Percentiles rank a stretch among this genome's conserved stretches.
phyloP scores from a whole-genome alignment of 1,139 yeast genomes.

The Protomyces inouyei region DNA sequence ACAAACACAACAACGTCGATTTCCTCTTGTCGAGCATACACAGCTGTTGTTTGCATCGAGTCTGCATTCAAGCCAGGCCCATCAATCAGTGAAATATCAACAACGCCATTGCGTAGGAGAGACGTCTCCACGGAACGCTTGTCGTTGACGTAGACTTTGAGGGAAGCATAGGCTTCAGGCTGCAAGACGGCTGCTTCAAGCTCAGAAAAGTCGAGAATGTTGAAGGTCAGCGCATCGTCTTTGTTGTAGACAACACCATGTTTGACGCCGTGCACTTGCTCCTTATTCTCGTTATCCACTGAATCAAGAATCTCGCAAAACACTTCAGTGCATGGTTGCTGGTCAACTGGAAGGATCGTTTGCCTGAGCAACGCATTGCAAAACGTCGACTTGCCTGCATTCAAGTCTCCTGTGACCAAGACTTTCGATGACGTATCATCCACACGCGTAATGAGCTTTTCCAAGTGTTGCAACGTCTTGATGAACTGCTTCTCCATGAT shows the following conservation, averaged over 20 bases:
- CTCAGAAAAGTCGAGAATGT: slow-evolving; percentile 50
- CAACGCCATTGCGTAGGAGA: slow-evolving; percentile 78
- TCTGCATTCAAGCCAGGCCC: slow-evolving; percentile 97
- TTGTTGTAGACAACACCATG: slow-evolving; percentile 56
- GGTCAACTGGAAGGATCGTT: slow-evolving; percentile 84
- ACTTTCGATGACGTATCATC: slow-evolving; percentile 92
- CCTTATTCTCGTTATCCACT: slow-evolving; percentile 63
- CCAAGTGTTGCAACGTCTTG: slow-evolving; percentile 49
- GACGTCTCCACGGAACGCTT: slow-evolving; percentile 63
- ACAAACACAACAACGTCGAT: slow-evolving; percentile 95
- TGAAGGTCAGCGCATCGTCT: slow-evolving; percentile 62
- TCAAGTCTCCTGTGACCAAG: slow-evolving; percentile 92
- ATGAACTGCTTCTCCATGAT: slow-evolving; percentile 24
- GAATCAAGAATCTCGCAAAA: slow-evolving; percentile 93
- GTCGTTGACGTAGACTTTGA: slow-evolving; percentile 80
- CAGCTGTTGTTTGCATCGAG: slow-evolving; percentile 89
- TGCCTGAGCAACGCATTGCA: slow-evolving; percentile 85
- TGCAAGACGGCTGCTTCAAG: slow-evolving; percentile 71
- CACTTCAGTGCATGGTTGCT: slow-evolving; percentile 95
- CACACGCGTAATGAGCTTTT: slow-evolving; percentile 72
- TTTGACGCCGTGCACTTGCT: slow-evolving; percentile 92
- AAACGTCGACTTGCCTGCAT: slow-evolving; percentile 93
- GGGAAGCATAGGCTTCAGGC: slow-evolving; percentile 58
- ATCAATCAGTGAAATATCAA: slow-evolving; percentile 87
- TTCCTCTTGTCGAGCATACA: slow-evolving; percentile 93